Percentiles rank a stretch among this genome's conserved stretches.
phyloP scores from a whole-genome alignment of 2,329 filamentous ascomycete genomes.

The Talaromyces amestolkiae region DNA sequence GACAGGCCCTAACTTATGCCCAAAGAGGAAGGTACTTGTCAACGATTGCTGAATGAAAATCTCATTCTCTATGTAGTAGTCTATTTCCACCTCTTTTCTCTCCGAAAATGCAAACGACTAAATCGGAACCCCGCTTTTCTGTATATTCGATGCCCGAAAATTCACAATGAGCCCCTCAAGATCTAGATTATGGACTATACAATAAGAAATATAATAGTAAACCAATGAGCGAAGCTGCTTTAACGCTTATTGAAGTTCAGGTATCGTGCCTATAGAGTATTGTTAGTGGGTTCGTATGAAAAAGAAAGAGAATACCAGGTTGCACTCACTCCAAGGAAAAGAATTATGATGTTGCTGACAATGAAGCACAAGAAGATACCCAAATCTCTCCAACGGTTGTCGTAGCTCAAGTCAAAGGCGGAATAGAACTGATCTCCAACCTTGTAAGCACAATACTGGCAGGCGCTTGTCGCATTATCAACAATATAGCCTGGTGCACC shows the following conservation, averaged over 20 bases:
- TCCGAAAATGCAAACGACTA: background rate
- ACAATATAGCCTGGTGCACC: conserved; percentile 72
- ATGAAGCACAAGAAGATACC: conserved; percentile 77
- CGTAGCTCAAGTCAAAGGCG: conserved; percentile 64
- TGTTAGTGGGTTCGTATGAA: conserved; percentile 18
- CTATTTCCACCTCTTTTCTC: background rate
- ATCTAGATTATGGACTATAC: background rate
- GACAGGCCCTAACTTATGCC: background rate
- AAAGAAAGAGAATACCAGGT: background rate
- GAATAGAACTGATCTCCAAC: conserved; percentile 78
- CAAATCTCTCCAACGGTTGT: conserved; percentile 74
- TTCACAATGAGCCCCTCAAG: background rate
- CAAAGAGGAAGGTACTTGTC: background rate
- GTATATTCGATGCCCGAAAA: background rate
- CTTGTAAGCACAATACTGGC: conserved; percentile 78
- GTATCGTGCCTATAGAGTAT: conserved; percentile 37
- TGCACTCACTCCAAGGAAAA: conserved; percentile 56
- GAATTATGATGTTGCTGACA: conserved; percentile 68
- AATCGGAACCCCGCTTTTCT: background rate
- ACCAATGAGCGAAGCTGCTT: background rate
- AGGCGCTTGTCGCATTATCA: conserved; percentile 63
- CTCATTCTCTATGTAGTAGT: background rate
- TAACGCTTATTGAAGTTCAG: conserved; percentile 49
- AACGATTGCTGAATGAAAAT: background rate
- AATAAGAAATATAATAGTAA: background rate